Evolutionary conservation across 2,329 filamentous ascomycete genomes (phyloP).

Genomic region (Exophiala mesophila): DNA sequence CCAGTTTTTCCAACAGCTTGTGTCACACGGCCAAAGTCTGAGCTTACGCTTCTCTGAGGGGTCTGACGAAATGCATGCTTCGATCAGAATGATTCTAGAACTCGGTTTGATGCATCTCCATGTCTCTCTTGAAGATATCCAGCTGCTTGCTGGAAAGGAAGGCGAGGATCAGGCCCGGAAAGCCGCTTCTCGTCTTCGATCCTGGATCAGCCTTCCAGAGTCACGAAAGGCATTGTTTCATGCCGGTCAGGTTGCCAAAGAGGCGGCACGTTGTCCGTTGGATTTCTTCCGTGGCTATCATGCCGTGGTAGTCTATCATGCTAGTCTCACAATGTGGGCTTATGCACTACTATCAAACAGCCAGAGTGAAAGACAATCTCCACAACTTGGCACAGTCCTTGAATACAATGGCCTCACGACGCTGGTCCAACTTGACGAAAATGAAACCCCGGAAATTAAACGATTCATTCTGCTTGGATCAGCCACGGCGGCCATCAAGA

Average conservation of each 20-base stretch:
- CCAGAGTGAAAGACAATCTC: no score
- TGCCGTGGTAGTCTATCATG: conserved; percentile 65
- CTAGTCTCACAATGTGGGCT: conserved; percentile 63
- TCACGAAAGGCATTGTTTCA: conserved; percentile 55
- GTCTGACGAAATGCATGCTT: conserved; percentile 18
- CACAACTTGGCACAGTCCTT: no score
- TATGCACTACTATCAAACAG: conserved; percentile 54
- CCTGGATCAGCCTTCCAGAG: conserved; percentile 36
- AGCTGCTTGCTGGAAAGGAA: conserved; percentile 41
- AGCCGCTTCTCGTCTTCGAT: conserved; percentile 32
- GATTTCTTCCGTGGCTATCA: conserved; percentile 60
- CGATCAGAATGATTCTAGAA: conserved; percentile 33
- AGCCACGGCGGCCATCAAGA: not conserved
- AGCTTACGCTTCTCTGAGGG: conserved; percentile 31
- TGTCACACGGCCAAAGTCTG: conserved; percentile 1
- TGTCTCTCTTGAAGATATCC: conserved; percentile 40
- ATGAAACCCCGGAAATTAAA: not conserved
- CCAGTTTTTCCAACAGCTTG: conserved; percentile 3
- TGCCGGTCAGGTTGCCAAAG: conserved; percentile 61
- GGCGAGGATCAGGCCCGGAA: conserved; percentile 36
- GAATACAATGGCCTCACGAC: no score
- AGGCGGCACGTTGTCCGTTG: conserved; percentile 42
- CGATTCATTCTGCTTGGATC: conserved; percentile 2
- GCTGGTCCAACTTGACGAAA: conserved; percentile 3
- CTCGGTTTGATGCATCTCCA: conserved; percentile 35